phyloP scores from a whole-genome alignment of 2,329 filamentous ascomycete genomes.

The Cladosporium sp. region DNA sequence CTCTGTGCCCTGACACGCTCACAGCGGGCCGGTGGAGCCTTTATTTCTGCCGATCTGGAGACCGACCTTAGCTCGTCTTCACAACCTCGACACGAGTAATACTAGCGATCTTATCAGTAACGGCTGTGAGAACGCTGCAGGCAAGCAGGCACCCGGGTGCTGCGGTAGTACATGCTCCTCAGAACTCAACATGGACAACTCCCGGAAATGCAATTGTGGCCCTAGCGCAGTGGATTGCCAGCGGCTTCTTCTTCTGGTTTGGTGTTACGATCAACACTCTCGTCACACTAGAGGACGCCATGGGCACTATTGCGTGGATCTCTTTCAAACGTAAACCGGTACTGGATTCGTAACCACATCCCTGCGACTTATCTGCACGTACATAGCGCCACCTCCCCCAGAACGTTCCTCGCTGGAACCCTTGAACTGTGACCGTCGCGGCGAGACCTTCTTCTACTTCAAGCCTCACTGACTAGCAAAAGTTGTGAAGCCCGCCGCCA shows the following conservation, averaged over 20 bases:
- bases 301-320: background rate
- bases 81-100: background rate
- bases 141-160: too few relatives aligned
- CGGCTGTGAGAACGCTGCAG: too few relatives aligned
- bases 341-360: background rate
- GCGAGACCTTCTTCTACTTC: background rate
- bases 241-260: background rate
- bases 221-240: background rate
- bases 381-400: background rate
- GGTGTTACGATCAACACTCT: background rate
- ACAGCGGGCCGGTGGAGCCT: background rate
- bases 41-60: background rate
- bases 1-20: background rate
- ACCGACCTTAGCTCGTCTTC: background rate
- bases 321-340: background rate
- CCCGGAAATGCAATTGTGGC: background rate
- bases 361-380: background rate
- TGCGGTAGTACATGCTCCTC: too few relatives aligned
- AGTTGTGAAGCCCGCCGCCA: too few relatives aligned
- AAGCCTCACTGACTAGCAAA: background rate
- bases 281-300: background rate
- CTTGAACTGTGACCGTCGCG: background rate
- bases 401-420: background rate
- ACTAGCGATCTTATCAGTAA: background rate
- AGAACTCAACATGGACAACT: background rate